These are phyloP conservation scores for Glycine latifolia DNA, from an alignment of 306 rosid genomes.

Conservation along the genomic window DNA sequence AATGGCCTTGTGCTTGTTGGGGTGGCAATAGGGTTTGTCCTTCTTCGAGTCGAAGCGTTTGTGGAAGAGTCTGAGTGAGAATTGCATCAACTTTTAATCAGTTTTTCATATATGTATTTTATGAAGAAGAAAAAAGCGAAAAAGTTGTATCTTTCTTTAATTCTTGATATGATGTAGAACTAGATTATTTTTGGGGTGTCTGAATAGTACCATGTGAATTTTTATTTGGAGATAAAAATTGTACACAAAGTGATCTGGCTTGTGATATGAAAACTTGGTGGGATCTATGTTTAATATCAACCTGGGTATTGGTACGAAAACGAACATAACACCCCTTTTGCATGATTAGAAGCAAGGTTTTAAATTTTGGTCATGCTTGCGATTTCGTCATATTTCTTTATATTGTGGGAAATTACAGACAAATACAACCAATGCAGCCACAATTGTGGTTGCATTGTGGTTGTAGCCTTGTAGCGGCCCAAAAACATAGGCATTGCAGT, in stretches of 20 bases:
- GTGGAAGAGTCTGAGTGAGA: slow-evolving; percentile 72
- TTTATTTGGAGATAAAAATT: slow-evolving; percentile 35
- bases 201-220: slow-evolving; percentile 29
- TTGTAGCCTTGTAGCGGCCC: too few relatives aligned
- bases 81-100: slow-evolving; percentile 26
- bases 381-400: too few relatives aligned
- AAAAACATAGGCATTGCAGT: too few relatives aligned
- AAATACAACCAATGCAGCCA: too few relatives aligned
- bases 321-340: neutral
- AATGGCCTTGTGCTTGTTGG: slow-evolving; percentile 78
- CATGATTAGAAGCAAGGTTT: too few relatives aligned
- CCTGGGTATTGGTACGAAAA: neutral
- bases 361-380: too few relatives aligned
- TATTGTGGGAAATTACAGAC: too few relatives aligned
- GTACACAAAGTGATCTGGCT: slow-evolving; percentile 31
- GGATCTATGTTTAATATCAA: neutral
- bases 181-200: slow-evolving; percentile 20
- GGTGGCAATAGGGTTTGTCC: slow-evolving; percentile 89
- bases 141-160: slow-evolving; percentile 39
- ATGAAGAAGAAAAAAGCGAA: neutral
- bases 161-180: slow-evolving; percentile 52
- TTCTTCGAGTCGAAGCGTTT: slow-evolving; percentile 78
- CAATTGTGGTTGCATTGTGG: too few relatives aligned
- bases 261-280: slow-evolving; percentile 2
- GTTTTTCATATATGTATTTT: slow-evolving; percentile 24